A percentile compares a stretch with the other conserved stretches of the same genome.
These are phyloP conservation scores for Dendrobium catenatum DNA, from an alignment of 106 monocot genomes.

Conservation along the genomic window DNA sequence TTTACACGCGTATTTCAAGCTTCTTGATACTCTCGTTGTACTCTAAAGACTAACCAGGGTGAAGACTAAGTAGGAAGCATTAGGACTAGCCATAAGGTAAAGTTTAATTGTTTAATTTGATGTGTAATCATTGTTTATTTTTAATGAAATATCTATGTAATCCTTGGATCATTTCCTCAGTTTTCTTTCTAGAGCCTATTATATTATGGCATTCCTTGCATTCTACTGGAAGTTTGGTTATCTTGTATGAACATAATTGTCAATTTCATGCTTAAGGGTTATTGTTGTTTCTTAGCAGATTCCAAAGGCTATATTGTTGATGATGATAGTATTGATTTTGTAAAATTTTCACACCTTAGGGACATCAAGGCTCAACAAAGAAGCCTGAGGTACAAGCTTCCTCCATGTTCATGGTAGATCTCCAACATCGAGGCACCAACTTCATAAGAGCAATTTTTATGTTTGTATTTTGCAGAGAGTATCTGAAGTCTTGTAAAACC, in stretches of 20 bases:
- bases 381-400: constrained; percentile 64
- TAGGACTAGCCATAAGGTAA: not conserved
- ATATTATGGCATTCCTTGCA: not conserved
- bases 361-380: constrained; percentile 93
- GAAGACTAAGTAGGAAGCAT: not conserved
- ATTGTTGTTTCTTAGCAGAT: constrained; percentile 45
- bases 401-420: not conserved
- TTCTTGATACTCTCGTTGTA: not conserved
- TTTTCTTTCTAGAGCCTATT: not conserved
- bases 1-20: not conserved
- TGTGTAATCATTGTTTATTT: not conserved
- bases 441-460: not conserved
- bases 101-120: not conserved
- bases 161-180: not conserved
- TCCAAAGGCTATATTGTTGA: constrained; percentile 90
- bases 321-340: constrained; percentile 95
- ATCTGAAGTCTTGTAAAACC: constrained; percentile 58
- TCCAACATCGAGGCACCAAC: constrained; percentile 3
- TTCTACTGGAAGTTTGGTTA: not conserved
- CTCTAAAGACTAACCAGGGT: no score
- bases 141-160: not conserved
- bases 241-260: not conserved
- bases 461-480: constrained; percentile 51
- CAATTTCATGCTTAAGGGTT: not conserved
- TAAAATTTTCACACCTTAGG: constrained; percentile 77